Conservation (phyloP, 257 asterid species). For the Osmanthus fragrans region DNA sequence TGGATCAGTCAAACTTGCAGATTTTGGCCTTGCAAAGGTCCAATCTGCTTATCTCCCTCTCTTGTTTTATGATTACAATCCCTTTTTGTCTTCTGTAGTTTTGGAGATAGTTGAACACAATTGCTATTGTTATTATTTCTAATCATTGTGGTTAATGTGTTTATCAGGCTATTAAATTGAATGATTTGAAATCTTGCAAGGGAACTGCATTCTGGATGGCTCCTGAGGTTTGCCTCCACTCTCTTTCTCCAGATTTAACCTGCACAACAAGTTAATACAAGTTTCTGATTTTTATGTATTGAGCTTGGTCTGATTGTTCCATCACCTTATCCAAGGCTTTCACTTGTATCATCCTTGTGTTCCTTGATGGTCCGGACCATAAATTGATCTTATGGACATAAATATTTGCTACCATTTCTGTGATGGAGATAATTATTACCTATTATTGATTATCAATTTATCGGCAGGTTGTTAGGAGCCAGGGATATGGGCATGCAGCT, state of each 20-base stretch:
- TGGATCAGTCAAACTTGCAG: conserved; percentile 94
- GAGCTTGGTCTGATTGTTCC: neutral
- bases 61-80: conserved; percentile 6
- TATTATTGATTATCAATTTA: conserved; percentile 5
- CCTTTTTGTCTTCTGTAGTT: neutral
- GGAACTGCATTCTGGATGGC: conserved; percentile 99
- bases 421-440: no score
- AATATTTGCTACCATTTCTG: no score
- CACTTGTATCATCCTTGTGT: neutral
- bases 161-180: conserved; percentile 76
- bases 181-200: conserved; percentile 90
- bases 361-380: no score
- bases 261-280: neutral
- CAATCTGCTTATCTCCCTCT: neutral
- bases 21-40: conserved; percentile 99
- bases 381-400: no score
- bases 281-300: neutral
- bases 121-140: conserved; percentile 1
- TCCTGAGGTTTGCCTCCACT: conserved; percentile 75
- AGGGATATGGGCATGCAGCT: conserved; percentile 84
- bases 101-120: conserved; percentile 11
- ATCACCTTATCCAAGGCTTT: neutral
- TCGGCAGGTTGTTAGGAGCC: conserved; percentile 74
- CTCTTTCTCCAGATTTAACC: conserved; percentile 1
- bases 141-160: conserved; percentile 22